Conservation (phyloP, 441 rosid genomes). For the Adansonia grandidieri region DNA sequence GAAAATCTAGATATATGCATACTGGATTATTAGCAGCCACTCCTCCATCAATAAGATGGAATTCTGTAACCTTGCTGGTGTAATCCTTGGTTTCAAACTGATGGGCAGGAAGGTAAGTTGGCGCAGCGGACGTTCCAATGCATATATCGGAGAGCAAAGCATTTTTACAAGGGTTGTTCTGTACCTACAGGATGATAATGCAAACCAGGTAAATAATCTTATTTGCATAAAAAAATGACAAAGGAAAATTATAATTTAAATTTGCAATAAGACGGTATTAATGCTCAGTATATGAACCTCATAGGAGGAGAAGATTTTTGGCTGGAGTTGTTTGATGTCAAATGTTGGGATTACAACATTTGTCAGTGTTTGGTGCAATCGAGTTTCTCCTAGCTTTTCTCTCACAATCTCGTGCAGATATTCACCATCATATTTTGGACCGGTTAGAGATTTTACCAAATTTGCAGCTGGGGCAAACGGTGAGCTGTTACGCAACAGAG, state of each 20-base stretch:
- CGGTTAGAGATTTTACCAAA: slow-evolving; percentile 37
- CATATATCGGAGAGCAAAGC: slow-evolving; percentile 40
- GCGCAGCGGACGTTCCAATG: slow-evolving; percentile 48
- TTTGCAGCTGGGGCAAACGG: slow-evolving; percentile 36
- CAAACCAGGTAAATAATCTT: neutral
- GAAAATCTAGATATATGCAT: neutral
- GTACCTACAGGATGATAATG: slow-evolving; percentile 27
- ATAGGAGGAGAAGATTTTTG: slow-evolving; percentile 47
- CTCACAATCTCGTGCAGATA: slow-evolving; percentile 38
- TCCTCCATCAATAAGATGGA: slow-evolving; percentile 47
- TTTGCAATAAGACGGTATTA: neutral
- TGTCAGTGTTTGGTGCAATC: slow-evolving; percentile 42
- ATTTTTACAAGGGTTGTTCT: slow-evolving; percentile 32
- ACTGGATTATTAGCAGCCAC: slow-evolving; percentile 51
- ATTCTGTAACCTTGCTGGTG: slow-evolving; percentile 26
- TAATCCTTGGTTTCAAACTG: slow-evolving; percentile 34
- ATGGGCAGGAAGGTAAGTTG: slow-evolving; percentile 46
- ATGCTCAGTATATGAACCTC: slow-evolving; percentile 30
- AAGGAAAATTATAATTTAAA: neutral
- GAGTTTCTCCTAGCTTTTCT: slow-evolving; percentile 39
- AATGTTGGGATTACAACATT: slow-evolving; percentile 56
- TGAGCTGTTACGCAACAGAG: slow-evolving; percentile 21
- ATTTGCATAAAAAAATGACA: too few relatives aligned
- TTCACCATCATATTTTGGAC: slow-evolving; percentile 52
- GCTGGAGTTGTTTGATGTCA: slow-evolving; percentile 54